Evolutionary conservation across 192 early-diverging fungal species (phyloP).

Genomic region (Podila verticillata): DNA sequence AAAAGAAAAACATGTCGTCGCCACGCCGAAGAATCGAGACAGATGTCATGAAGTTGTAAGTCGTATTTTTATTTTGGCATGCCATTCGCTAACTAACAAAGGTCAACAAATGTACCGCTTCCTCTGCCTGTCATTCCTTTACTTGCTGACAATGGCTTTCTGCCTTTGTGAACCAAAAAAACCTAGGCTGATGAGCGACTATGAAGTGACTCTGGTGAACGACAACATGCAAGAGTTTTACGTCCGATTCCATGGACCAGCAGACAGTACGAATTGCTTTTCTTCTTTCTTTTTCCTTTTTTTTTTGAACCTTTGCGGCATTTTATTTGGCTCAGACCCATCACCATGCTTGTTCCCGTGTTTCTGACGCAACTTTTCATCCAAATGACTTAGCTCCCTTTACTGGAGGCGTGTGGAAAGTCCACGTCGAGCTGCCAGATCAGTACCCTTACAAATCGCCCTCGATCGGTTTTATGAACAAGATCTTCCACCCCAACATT

Average conservation of each 20-base stretch:
- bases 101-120: not conserved
- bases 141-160: not conserved
- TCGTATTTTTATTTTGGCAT: conserved; percentile 7
- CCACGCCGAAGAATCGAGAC: conserved; percentile 96
- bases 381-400: conserved; percentile 82
- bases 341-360: conserved; percentile 1
- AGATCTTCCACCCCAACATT: conserved; percentile 99
- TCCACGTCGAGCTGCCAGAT: conserved; percentile 98
- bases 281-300: not conserved
- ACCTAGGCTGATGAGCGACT: conserved; percentile 96
- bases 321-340: conserved; percentile 1
- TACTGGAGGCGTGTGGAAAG: conserved; percentile 93
- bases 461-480: conserved; percentile 99
- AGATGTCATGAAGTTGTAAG: conserved; percentile 98
- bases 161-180: not conserved
- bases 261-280: conserved; percentile 79
- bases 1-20: conserved; percentile 73
- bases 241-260: conserved; percentile 91
- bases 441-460: conserved; percentile 99
- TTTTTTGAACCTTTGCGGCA: too few relatives aligned
- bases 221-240: conserved; percentile 99
- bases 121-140: not conserved
- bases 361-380: not conserved
- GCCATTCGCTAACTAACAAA: not conserved
- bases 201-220: conserved; percentile 97